Evolutionary conservation across 495 filamentous ascomycete genomes (phyloP).

Genomic region (Aspergillus conjunctus): DNA sequence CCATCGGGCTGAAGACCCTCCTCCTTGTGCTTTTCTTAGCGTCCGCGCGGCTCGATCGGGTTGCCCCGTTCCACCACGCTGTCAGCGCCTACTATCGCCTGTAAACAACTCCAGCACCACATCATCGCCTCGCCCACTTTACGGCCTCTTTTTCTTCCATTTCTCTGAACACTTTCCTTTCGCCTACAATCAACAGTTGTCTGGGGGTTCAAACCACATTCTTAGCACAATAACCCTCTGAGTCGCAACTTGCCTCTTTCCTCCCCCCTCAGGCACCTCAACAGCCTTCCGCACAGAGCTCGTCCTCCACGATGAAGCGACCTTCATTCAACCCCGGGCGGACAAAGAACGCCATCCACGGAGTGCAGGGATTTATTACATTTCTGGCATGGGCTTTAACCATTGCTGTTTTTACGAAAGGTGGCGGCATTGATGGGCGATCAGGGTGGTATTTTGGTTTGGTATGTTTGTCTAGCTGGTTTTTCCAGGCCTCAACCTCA

Average conservation of each 20-base stretch:
- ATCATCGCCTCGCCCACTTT: background rate
- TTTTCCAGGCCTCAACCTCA: background rate
- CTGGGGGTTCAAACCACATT: background rate
- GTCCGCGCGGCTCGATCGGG: conserved; percentile 30
- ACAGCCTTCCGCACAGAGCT: conserved; percentile 8
- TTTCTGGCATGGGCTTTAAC: conserved; percentile 73
- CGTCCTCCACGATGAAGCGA: conserved; percentile 28
- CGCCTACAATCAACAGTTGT: background rate
- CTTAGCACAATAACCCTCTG: background rate
- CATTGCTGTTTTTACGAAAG: conserved; percentile 70
- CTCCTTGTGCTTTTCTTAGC: conserved; percentile 19
- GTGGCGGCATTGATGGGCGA: conserved; percentile 64
- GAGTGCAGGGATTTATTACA: conserved; percentile 63
- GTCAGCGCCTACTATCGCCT: conserved; percentile 18
- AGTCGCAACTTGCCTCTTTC: background rate
- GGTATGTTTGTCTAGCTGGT: conserved; percentile 47
- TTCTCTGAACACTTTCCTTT: background rate
- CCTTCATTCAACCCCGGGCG: conserved; percentile 46
- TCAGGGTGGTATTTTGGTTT: conserved; percentile 75
- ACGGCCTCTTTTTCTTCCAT: background rate
- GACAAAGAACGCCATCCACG: conserved; percentile 53
- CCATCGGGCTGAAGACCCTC: background rate
- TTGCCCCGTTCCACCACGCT: conserved; percentile 30
- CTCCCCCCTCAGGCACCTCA: conserved; percentile 15
- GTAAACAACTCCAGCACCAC: conserved; percentile 29